A percentile compares a stretch with the other conserved stretches of the same genome.
Evolutionary conservation across 2,329 filamentous ascomycete genomes (phyloP).

Genomic region (Botrytis sinoallii): DNA sequence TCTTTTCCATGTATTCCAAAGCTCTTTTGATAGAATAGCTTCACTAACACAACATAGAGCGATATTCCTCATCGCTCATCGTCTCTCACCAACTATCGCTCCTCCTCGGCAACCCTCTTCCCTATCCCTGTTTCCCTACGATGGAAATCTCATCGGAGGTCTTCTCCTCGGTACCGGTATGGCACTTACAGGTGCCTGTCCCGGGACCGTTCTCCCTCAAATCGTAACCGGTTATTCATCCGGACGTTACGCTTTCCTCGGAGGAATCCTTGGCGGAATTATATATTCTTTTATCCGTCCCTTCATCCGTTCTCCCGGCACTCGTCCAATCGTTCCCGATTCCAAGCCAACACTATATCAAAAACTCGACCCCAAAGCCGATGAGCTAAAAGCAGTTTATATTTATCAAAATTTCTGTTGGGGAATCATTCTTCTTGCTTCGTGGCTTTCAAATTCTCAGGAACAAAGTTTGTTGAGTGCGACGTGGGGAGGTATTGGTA

Average conservation of each 20-base stretch:
- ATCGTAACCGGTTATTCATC: constrained; percentile 51
- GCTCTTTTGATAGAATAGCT: neutral
- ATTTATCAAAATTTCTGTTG: constrained; percentile 29
- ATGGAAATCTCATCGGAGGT: constrained; percentile 65
- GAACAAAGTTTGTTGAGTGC: constrained; percentile 23
- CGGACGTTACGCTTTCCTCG: constrained; percentile 51
- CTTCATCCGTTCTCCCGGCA: constrained; percentile 11
- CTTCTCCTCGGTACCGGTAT: constrained; percentile 62
- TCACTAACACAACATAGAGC: neutral
- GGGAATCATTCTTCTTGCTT: constrained; percentile 17
- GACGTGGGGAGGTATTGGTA: constrained; percentile 53
- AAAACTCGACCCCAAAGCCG: constrained; percentile 11
- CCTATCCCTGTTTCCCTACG: constrained; percentile 50
- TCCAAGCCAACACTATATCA: constrained; percentile 29
- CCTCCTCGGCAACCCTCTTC: constrained; percentile 16
- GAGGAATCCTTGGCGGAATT: constrained; percentile 55
- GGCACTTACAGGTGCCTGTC: constrained; percentile 62
- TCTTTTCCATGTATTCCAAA: neutral
- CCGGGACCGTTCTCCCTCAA: constrained; percentile 63
- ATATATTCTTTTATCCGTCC: constrained; percentile 38
- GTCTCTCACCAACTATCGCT: constrained; percentile 5
- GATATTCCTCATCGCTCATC: constrained; percentile 42
- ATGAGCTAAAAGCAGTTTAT: constrained; percentile 17
- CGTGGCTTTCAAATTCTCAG: constrained; percentile 15
- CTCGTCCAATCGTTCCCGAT: neutral